Percentiles rank a stretch among this genome's conserved stretches.
Evolutionary conservation across 202 grass and related monocot species (phyloP).

Genomic region (Saccharum hybrid): DNA sequence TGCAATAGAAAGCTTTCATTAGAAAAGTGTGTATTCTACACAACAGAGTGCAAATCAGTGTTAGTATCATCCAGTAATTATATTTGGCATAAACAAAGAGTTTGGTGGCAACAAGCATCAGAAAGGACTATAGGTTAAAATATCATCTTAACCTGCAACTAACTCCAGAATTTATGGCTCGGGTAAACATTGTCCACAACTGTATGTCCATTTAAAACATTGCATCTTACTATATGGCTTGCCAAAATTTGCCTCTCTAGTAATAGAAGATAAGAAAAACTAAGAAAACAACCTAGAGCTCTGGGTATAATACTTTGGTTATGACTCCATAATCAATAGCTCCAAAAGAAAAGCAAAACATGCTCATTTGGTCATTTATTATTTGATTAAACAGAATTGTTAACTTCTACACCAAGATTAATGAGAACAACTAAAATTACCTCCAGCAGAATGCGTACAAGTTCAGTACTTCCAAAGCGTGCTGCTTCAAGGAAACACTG

Average conservation of each 20-base stretch:
- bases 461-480: slow-evolving; percentile 83
- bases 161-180: neutral
- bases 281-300: neutral
- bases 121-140: neutral
- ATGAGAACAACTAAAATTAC: slow-evolving; percentile 50
- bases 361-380: neutral
- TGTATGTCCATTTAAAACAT: neutral
- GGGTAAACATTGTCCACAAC: neutral
- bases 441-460: slow-evolving; percentile 82
- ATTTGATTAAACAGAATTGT: slow-evolving; percentile 9
- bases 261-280: neutral
- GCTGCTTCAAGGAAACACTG: slow-evolving; percentile 84
- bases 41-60: neutral
- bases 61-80: neutral
- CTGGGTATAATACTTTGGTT: slow-evolving; percentile 2
- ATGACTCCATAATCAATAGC: neutral
- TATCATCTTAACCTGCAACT: neutral
- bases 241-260: slow-evolving; percentile 2
- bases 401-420: neutral
- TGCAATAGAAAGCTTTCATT: neutral
- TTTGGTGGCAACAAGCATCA: neutral
- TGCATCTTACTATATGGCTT: neutral
- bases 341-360: neutral
- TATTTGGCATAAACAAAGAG: neutral
- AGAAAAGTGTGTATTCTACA: neutral